Conservation (phyloP, 2,329 filamentous ascomycete genomes). For the Penicillium sp. region DNA sequence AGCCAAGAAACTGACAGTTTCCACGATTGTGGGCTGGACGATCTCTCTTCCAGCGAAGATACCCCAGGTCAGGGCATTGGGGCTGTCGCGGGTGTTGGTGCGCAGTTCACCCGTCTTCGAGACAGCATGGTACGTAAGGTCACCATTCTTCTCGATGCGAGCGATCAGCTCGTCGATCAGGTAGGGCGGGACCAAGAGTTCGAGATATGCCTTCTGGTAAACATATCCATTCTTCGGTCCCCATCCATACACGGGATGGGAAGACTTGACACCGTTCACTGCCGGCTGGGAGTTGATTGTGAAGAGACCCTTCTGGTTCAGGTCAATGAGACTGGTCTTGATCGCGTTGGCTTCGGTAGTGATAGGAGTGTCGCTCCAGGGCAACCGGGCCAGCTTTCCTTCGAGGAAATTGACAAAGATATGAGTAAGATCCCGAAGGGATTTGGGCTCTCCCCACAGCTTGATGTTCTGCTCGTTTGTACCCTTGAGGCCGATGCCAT, state of each 20-base stretch:
- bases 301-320: conserved; percentile 82
- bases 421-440: conserved; percentile 67
- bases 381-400: conserved; percentile 69
- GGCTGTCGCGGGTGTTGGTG: conserved; percentile 74
- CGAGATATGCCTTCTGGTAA: conserved; percentile 95
- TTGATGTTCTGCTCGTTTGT: conserved; percentile 94
- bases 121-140: conserved; percentile 89
- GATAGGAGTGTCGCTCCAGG: conserved; percentile 89
- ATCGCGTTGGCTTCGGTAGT: conserved; percentile 73
- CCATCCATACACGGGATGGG: conserved; percentile 82
- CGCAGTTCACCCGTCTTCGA: conserved; percentile 71
- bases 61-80: conserved; percentile 98
- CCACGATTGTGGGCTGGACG: conserved; percentile 98
- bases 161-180: conserved; percentile 67
- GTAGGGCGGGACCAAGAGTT: conserved; percentile 74
- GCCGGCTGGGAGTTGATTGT: conserved; percentile 98
- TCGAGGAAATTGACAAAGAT: conserved; percentile 80
- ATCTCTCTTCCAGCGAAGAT: conserved; percentile 98
- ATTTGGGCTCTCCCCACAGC: conserved; percentile 80
- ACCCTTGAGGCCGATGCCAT: conserved; percentile 85
- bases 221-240: conserved; percentile 91
- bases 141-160: conserved; percentile 66
- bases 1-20: conserved; percentile 94
- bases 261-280: conserved; percentile 81
- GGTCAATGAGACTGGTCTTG: conserved; percentile 63